Evolutionary conservation across 2,329 filamentous ascomycete species (phyloP).

Genomic region (Colletotrichum sp.): DNA sequence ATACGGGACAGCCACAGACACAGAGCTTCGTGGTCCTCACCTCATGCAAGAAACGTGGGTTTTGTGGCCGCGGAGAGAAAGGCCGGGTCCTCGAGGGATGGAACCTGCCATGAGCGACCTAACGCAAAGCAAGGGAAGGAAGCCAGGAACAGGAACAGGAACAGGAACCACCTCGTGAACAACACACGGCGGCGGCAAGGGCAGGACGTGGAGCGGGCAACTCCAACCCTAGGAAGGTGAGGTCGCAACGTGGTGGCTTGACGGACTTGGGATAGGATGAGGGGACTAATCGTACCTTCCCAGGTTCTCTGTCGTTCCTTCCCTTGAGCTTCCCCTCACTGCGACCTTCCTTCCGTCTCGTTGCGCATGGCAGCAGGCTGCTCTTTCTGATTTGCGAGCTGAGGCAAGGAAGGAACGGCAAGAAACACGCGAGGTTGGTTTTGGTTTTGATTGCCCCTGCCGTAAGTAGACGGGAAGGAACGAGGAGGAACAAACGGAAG

Average conservation of each 20-base stretch:
- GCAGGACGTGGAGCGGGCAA: not conserved
- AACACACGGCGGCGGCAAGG: not conserved
- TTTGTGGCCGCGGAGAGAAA: not conserved
- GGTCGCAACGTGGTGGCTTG: conserved; percentile 12
- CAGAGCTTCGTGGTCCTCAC: not conserved
- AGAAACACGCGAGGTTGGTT: not conserved
- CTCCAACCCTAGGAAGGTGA: not conserved
- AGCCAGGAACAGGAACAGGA: not conserved
- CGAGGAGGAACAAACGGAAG: not conserved
- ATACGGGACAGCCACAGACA: not conserved
- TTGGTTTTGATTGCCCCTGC: not conserved
- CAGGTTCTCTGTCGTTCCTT: not conserved
- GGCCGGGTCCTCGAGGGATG: not conserved
- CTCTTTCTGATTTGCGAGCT: not conserved
- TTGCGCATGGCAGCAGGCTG: not conserved
- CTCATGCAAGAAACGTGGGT: not conserved
- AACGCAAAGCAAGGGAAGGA: not conserved
- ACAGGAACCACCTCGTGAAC: not conserved
- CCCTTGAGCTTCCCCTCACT: not conserved
- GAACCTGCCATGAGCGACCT: not conserved
- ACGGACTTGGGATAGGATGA: not conserved
- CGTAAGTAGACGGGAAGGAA: not conserved
- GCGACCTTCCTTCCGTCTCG: not conserved
- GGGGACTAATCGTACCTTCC: not conserved
- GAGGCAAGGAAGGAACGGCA: not conserved